phyloP scores from a whole-genome alignment of 805 yeast genomes.

The Candida koratica region DNA sequence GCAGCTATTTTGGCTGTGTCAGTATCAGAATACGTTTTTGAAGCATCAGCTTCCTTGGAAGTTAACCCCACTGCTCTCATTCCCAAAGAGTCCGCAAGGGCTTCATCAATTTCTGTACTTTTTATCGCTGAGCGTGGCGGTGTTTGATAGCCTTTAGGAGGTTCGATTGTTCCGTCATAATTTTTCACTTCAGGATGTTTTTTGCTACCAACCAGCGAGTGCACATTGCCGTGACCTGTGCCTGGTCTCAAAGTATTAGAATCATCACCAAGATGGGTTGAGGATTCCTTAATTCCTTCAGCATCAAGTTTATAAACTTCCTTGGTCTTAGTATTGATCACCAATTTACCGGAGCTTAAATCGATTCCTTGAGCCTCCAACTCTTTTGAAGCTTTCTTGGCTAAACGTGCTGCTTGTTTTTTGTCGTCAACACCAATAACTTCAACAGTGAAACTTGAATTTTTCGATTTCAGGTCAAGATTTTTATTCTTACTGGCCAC shows the following conservation, averaged over 20 bases:
- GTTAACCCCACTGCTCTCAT: slow-evolving; percentile 26
- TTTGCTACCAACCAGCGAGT: slow-evolving; percentile 2
- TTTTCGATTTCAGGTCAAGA: slow-evolving; percentile 10
- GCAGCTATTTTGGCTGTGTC: slow-evolving; percentile 19
- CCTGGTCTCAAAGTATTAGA: slow-evolving; percentile 20
- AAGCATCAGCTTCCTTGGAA: neutral
- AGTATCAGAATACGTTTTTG: neutral
- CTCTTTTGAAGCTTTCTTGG: slow-evolving; percentile 29
- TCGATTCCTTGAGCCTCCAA: slow-evolving; percentile 31
- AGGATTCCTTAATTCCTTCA: slow-evolving; percentile 4
- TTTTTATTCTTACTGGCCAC: slow-evolving; percentile 3
- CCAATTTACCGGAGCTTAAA: slow-evolving; percentile 30
- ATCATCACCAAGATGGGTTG: neutral
- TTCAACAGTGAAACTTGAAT: slow-evolving; percentile 23
- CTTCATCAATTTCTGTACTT: slow-evolving; percentile 1
- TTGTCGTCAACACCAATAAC: slow-evolving; percentile 33
- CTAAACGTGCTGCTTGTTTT: slow-evolving; percentile 26
- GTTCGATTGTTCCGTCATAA: slow-evolving; percentile 11
- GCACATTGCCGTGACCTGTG: slow-evolving; percentile 8
- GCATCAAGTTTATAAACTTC: slow-evolving; percentile 26
- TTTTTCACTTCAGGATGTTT: slow-evolving; percentile 6
- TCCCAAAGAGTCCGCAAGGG: slow-evolving; percentile 24
- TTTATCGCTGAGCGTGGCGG: slow-evolving; percentile 2
- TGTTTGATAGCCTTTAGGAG: slow-evolving; percentile 8
- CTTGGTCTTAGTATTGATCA: slow-evolving; percentile 31